These are phyloP conservation scores for Drechslerella coelobrocha DNA, from an alignment of 2,329 filamentous ascomycete genomes.

Conservation along the genomic window DNA sequence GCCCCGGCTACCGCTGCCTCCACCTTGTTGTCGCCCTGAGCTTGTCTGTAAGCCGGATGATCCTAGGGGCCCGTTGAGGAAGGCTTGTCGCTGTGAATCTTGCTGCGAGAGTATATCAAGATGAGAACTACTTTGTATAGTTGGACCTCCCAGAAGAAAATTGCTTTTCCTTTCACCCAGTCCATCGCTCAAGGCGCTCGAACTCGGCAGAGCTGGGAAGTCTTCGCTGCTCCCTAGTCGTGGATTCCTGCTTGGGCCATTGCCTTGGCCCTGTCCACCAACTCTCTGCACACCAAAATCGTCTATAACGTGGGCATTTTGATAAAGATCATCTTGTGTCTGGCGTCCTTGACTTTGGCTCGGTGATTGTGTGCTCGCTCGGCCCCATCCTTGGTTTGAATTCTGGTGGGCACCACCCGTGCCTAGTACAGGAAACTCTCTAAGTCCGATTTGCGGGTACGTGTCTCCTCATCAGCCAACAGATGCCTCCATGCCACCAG, in stretches of 20 bases:
- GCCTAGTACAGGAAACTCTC: constrained; percentile 49
- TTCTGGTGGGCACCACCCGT: constrained; percentile 49
- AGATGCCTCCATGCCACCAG: not conserved
- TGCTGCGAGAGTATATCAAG: constrained; percentile 42
- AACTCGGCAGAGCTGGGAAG: constrained; percentile 40
- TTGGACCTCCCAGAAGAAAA: constrained; percentile 24
- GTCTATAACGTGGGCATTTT: constrained; percentile 36
- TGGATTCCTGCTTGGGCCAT: constrained; percentile 32
- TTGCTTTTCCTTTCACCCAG: constrained; percentile 22
- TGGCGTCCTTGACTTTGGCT: constrained; percentile 42
- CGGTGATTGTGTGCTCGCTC: constrained; percentile 42
- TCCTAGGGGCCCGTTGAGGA: constrained; percentile 24
- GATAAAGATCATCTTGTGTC: constrained; percentile 42
- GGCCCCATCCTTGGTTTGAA: constrained; percentile 49
- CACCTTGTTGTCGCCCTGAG: constrained; percentile 23
- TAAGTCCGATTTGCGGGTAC: constrained; percentile 36
- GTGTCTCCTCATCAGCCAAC: constrained; percentile 26
- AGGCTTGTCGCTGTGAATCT: constrained; percentile 39
- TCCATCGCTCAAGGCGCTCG: constrained; percentile 18
- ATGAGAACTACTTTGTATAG: constrained; percentile 25
- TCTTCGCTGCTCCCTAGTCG: constrained; percentile 39
- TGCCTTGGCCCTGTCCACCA: constrained; percentile 37
- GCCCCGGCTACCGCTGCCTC: constrained; percentile 3
- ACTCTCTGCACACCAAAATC: constrained; percentile 41
- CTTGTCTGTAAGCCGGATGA: constrained; percentile 26